Percentiles rank a stretch among this genome's conserved stretches.
Evolutionary conservation across 2,329 filamentous ascomycete species (phyloP).

Genomic region (Fusarium scirpi): DNA sequence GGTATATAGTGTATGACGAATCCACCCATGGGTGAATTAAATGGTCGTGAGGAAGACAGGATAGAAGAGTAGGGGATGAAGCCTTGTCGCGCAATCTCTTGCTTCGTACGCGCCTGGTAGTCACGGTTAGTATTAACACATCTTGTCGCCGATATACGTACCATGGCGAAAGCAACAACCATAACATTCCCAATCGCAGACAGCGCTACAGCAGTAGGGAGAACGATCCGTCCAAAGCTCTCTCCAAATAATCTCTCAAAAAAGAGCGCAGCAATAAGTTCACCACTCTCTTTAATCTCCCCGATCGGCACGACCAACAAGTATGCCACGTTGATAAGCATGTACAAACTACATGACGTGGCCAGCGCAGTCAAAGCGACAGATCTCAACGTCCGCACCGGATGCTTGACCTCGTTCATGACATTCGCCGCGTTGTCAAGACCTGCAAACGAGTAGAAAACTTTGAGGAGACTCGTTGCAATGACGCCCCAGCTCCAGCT

Average conservation of each 20-base stretch:
- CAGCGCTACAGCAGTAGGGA: slow-evolving; percentile 74
- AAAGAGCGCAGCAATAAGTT: slow-evolving; percentile 75
- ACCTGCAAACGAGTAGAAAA: slow-evolving; percentile 77
- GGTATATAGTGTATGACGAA: slow-evolving; percentile 77
- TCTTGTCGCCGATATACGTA: slow-evolving; percentile 49
- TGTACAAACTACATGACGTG: slow-evolving; percentile 72
- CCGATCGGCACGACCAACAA: slow-evolving; percentile 75
- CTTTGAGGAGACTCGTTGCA: slow-evolving; percentile 75
- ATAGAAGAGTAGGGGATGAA: slow-evolving; percentile 73
- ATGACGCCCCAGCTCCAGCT: slow-evolving; percentile 77
- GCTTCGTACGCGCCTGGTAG: slow-evolving; percentile 72
- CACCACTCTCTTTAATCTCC: slow-evolving; percentile 74
- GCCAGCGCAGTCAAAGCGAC: slow-evolving; percentile 70
- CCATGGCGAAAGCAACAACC: slow-evolving; percentile 76
- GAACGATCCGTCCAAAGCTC: slow-evolving; percentile 65
- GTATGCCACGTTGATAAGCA: slow-evolving; percentile 73
- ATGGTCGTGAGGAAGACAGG: slow-evolving; percentile 74
- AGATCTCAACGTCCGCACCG: slow-evolving; percentile 72
- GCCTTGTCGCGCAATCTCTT: slow-evolving; percentile 78
- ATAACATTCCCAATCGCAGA: slow-evolving; percentile 79
- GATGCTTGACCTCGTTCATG: slow-evolving; percentile 77
- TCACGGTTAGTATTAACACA: slow-evolving; percentile 19
- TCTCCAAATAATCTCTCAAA: slow-evolving; percentile 73
- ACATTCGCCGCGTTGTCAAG: slow-evolving; percentile 77
- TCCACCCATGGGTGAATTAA: slow-evolving; percentile 74